Base-by-base conservation (phyloP, 2,329 filamentous ascomycete genomes). In the Xylariaceae sp. region DNA sequence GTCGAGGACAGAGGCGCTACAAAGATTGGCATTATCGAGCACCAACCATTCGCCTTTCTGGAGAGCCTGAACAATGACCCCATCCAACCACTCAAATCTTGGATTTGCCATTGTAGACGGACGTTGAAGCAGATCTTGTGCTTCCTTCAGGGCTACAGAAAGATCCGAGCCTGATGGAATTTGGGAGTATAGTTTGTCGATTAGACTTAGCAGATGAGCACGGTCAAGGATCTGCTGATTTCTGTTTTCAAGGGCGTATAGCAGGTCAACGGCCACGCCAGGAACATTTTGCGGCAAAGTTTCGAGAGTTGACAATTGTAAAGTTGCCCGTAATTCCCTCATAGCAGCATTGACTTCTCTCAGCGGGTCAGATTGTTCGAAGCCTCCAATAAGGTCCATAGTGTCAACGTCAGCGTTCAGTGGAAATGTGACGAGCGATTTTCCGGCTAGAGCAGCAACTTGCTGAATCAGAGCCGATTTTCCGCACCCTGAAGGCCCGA, bases 341-440 rank as follows among this genome's bases (percentile, higher is more conserved):
- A 86, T 66, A 59, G 83, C 76, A n/a, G 76, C 74, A 50, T 87
- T 85, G 4, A 89, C 76, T 57, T 88, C 83, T 51, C 92, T 81
- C 48, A 87, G 78, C 19, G 89, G 84, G 67, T 99, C 94, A 16
- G 89, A 85, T 71, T 99, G 94, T 69, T 99, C 94, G 67, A 96
- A 99, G 0, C 94, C 94, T 65, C 94, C 94, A 53, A 99, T 89
- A 52, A 99, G 82, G 71, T 99, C 94, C 85, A 96, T 96, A 0
- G 92, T 92, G 69, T 99, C 94, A 42, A 96, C 88, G 64, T 99
- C 95, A 6, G 92, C 87, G 67, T 96, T 99, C 72, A 99, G 84
- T 0, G 92, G 85, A 63, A 97, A 89, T 15, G 90, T 87, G 30
- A 92, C 81, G 3, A 97, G 75, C 1, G 84, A 78, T 51, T 87